Evolutionary conservation across 177 flowering plant species (phyloP).

Genomic region (Vitis hybrid): DNA sequence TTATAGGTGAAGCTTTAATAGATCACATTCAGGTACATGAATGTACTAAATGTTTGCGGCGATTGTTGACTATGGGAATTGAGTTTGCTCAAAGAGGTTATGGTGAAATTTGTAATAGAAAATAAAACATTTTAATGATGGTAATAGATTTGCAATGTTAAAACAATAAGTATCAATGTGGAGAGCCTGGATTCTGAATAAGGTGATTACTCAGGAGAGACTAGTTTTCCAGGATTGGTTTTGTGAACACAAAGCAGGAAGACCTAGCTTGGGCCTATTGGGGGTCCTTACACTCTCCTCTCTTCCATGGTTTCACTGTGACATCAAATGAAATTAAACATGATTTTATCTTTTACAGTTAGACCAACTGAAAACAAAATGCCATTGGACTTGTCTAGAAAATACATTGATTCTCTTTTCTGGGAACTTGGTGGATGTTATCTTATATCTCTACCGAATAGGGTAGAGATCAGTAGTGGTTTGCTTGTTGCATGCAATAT

Average conservation of each 20-base stretch:
- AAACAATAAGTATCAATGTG: too few relatives aligned
- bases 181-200: too few relatives aligned
- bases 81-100: background rate
- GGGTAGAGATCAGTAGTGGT: too few relatives aligned
- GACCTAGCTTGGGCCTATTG: background rate
- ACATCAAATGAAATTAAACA: background rate
- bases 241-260: background rate
- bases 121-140: background rate
- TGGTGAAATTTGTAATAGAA: background rate
- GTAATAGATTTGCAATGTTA: background rate
- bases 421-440: too few relatives aligned
- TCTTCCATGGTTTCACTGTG: background rate
- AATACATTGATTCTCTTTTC: too few relatives aligned
- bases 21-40: background rate
- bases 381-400: too few relatives aligned
- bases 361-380: too few relatives aligned
- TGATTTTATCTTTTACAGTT: background rate
- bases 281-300: too few relatives aligned
- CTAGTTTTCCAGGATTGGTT: background rate
- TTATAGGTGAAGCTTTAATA: background rate
- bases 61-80: background rate
- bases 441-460: too few relatives aligned
- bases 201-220: background rate
- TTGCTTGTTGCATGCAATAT: too few relatives aligned
- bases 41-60: background rate